Evolutionary conservation across 192 early-diverging fungal species (phyloP).

Genomic region (Coemansia biformis): DNA sequence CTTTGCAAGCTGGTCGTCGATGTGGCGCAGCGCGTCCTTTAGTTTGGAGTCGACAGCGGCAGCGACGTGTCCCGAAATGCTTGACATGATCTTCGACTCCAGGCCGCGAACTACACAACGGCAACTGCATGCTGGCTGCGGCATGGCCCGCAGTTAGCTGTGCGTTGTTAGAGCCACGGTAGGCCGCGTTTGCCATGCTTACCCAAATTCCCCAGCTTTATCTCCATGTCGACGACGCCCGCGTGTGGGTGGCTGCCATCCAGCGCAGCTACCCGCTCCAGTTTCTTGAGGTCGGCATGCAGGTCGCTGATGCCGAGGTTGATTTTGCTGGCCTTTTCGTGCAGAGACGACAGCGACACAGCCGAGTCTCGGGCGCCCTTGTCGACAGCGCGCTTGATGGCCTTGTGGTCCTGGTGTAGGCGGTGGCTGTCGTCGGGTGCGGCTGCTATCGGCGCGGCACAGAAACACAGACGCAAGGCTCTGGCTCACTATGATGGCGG

Average conservation of each 20-base stretch:
- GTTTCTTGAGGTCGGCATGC: conserved; percentile 41
- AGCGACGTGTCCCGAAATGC: conserved; percentile 3
- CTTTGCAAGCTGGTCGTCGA: conserved; percentile 2
- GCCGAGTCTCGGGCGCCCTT: conserved; percentile 20
- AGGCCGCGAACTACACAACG: conserved; percentile 9
- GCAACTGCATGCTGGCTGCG: neutral
- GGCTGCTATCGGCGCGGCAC: too few relatives aligned
- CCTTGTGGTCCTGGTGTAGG: conserved; percentile 39
- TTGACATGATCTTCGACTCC: conserved; percentile 9
- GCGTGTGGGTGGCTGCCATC: conserved; percentile 16
- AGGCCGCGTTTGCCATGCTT: too few relatives aligned
- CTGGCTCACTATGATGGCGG: too few relatives aligned
- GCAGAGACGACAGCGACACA: conserved; percentile 28
- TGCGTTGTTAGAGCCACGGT: too few relatives aligned
- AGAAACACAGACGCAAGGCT: too few relatives aligned
- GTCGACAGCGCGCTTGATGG: conserved; percentile 31
- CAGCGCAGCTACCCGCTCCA: conserved; percentile 27
- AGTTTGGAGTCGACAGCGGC: conserved; percentile 4
- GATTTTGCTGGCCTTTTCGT: conserved; percentile 43
- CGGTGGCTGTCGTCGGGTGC: conserved; percentile 19
- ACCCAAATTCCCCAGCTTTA: conserved; percentile 35
- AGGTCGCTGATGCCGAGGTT: conserved; percentile 43
- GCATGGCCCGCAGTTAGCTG: too few relatives aligned
- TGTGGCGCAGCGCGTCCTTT: neutral
- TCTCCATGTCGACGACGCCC: conserved; percentile 29